phyloP scores from a whole-genome alignment of 768 basidiomycete species.

The Hericium rajendrae region DNA sequence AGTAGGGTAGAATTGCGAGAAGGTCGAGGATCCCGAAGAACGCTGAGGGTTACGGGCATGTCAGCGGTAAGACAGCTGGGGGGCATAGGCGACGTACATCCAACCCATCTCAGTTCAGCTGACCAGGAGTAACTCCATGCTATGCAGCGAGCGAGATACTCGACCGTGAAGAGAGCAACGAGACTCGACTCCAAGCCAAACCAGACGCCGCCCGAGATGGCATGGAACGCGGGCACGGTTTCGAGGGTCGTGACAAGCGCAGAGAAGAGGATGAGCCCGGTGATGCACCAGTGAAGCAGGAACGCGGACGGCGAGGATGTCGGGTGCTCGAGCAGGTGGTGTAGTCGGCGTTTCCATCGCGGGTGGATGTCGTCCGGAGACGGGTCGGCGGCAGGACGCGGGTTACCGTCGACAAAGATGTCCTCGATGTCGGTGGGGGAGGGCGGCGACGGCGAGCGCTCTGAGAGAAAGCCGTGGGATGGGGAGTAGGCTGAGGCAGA shows the following conservation, averaged over 20 bases:
- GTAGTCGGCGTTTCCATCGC: constrained; percentile 55
- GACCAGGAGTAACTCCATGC: constrained; percentile 70
- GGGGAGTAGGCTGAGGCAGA: neutral
- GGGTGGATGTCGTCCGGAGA: constrained; percentile 20
- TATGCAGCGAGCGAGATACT: constrained; percentile 62
- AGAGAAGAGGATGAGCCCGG: constrained; percentile 62
- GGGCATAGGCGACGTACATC: constrained; percentile 38
- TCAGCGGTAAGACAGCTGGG: neutral
- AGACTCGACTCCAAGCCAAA: constrained; percentile 83
- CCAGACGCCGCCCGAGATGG: constrained; percentile 60
- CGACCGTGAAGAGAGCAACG: constrained; percentile 79
- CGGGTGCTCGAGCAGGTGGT: constrained; percentile 70
- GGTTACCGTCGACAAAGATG: neutral
- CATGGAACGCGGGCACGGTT: constrained; percentile 70
- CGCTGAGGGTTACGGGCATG: constrained; percentile 27
- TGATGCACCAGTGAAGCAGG: constrained; percentile 60
- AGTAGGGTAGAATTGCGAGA: constrained; percentile 81
- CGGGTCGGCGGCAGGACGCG: neutral
- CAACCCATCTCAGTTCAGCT: constrained; percentile 51
- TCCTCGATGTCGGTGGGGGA: neutral
- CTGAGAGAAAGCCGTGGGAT: neutral
- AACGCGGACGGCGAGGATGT: constrained; percentile 71
- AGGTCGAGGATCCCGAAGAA: constrained; percentile 85
- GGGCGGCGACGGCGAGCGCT: neutral
- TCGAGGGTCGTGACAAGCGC: constrained; percentile 72